phyloP scores from a whole-genome alignment of 352 stramenopile genomes.

The Pythium phragmitis region DNA sequence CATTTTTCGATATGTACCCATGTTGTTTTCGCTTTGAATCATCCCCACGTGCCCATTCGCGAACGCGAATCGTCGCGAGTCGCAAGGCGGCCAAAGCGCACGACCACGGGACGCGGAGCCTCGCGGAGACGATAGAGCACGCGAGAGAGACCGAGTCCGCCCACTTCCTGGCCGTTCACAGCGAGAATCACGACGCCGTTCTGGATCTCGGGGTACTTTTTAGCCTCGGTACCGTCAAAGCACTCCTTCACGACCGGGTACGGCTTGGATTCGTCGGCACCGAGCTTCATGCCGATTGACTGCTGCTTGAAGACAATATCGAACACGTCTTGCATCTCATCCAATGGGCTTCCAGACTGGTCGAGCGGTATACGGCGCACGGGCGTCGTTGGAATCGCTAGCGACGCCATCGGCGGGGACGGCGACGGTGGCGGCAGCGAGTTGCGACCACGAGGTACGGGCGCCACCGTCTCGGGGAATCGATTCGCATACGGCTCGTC shows the following conservation, averaged over 20 bases:
- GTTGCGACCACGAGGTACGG: slow-evolving; percentile 1
- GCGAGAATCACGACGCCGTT: slow-evolving; percentile 79
- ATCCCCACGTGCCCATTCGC: slow-evolving; percentile 47
- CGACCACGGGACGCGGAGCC: slow-evolving; percentile 73
- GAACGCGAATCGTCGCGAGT: slow-evolving; percentile 31
- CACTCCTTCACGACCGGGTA: slow-evolving; percentile 85
- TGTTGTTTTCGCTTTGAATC: not conserved
- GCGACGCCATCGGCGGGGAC: slow-evolving; percentile 17
- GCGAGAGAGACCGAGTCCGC: slow-evolving; percentile 64
- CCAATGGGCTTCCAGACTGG: slow-evolving; percentile 31
- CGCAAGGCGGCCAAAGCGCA: slow-evolving; percentile 71
- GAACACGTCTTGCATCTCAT: slow-evolving; percentile 77
- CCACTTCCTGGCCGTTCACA: slow-evolving; percentile 79
- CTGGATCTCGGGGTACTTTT: slow-evolving; percentile 75
- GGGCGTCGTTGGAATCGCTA: not conserved
- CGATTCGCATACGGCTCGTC: slow-evolving; percentile 32
- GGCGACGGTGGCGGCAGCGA: slow-evolving; percentile 17
- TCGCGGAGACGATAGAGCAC: slow-evolving; percentile 76
- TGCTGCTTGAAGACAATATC: slow-evolving; percentile 88
- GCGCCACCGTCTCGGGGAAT: slow-evolving; percentile 1
- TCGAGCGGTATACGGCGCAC: slow-evolving; percentile 13
- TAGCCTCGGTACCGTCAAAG: slow-evolving; percentile 70
- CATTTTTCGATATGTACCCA: not conserved
- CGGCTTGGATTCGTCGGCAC: slow-evolving; percentile 60
- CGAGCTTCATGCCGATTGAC: slow-evolving; percentile 81